These are phyloP conservation scores for Cucurbita pepo DNA, from an alignment of 306 rosid genomes.

Conservation along the genomic window DNA sequence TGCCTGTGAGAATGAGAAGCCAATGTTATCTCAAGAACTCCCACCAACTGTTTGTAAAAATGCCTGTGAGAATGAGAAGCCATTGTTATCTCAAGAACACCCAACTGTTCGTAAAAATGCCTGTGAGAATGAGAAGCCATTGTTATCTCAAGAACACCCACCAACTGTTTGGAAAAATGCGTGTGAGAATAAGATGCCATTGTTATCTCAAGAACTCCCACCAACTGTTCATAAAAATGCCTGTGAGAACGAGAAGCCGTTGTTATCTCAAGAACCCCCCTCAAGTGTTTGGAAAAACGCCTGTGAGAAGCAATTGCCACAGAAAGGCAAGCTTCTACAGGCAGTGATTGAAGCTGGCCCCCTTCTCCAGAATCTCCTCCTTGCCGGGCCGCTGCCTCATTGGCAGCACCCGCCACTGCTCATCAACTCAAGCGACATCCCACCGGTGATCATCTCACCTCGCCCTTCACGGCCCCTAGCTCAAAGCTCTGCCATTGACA, in stretches of 20 bases:
- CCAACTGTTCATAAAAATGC: slow-evolving; percentile 15
- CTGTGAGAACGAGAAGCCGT: slow-evolving; percentile 17
- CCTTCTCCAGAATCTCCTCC: slow-evolving; percentile 53
- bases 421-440: slow-evolving; percentile 50
- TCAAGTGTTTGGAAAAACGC: slow-evolving; percentile 16
- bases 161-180: slow-evolving; percentile 15
- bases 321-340: slow-evolving; percentile 61
- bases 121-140: slow-evolving; percentile 11
- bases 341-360: slow-evolving; percentile 94
- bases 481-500: background rate
- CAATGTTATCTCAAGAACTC: slow-evolving; percentile 14
- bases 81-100: slow-evolving; percentile 14
- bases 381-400: slow-evolving; percentile 80
- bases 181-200: slow-evolving; percentile 20
- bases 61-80: too few species aligned
- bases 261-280: slow-evolving; percentile 10
- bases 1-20: too few species aligned
- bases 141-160: slow-evolving; percentile 7
- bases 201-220: slow-evolving; percentile 9
- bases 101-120: slow-evolving; percentile 16
- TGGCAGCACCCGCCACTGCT: slow-evolving; percentile 94
- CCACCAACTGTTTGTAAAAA: slow-evolving; percentile 8
- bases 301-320: slow-evolving; percentile 48
- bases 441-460: slow-evolving; percentile 43
- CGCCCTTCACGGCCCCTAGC: background rate